These are phyloP conservation scores for Torulaspora delbrueckii DNA, from an alignment of 805 yeast species.

Conservation along the genomic window DNA sequence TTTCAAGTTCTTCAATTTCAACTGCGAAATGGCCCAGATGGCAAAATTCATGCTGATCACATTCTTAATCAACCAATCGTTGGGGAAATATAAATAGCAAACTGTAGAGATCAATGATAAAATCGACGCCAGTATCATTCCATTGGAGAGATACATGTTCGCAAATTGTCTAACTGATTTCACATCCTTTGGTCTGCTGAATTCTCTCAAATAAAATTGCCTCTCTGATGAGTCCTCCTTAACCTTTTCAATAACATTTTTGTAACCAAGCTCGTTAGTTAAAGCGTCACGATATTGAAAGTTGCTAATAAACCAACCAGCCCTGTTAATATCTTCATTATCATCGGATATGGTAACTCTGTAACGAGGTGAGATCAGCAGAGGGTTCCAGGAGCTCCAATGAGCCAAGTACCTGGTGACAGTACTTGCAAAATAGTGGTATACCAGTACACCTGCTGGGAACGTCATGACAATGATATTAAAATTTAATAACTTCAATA, in stretches of 20 bases:
- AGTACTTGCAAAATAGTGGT: conserved; percentile 28
- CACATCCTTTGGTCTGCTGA: conserved; percentile 18
- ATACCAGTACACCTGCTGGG: conserved; percentile 33
- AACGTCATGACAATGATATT: conserved; percentile 37
- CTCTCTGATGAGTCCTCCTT: conserved; percentile 14
- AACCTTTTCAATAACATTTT: conserved; percentile 32
- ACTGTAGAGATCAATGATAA: conserved; percentile 17
- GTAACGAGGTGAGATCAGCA: conserved; percentile 36
- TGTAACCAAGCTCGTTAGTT: conserved; percentile 11
- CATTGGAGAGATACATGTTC: conserved; percentile 36
- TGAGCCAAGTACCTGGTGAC: conserved; percentile 31
- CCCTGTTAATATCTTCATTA: conserved; percentile 37
- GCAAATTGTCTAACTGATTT: conserved; percentile 31
- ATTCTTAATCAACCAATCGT: conserved; percentile 47
- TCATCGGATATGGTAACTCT: conserved; percentile 38
- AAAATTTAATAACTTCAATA: conserved; percentile 35
- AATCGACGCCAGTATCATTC: conserved; percentile 27
- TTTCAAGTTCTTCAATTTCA: conserved; percentile 42
- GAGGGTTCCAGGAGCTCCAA: conserved; percentile 26
- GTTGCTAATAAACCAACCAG: conserved; percentile 37
- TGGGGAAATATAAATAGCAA: conserved; percentile 26
- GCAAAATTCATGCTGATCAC: conserved; percentile 41
- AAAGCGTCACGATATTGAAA: conserved; percentile 23
- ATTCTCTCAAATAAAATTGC: conserved; percentile 13
- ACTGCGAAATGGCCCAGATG: conserved; percentile 39